Evolutionary conservation across 768 basidiomycete genomes (phyloP).

Genomic region (Suillus brevipes): DNA sequence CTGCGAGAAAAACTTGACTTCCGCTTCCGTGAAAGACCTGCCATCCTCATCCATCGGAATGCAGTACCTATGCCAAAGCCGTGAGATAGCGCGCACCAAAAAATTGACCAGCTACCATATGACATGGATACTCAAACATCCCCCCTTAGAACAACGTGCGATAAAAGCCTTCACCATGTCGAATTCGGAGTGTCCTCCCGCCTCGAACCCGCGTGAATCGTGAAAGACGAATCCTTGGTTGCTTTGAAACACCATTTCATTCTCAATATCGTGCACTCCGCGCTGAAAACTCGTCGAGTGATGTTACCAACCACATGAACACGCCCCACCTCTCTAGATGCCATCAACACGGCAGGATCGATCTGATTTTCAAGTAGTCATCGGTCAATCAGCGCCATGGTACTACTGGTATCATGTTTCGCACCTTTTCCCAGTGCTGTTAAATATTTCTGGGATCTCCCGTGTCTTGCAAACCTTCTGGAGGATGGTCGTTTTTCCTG

Average conservation of each 20-base stretch:
- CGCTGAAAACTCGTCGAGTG: background rate
- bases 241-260: background rate
- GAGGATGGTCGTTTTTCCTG: too few species aligned
- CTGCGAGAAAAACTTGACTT: background rate
- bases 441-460: too few species aligned
- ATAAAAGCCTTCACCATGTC: background rate
- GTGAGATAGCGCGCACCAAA: background rate
- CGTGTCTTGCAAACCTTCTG: too few species aligned
- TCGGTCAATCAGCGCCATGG: background rate
- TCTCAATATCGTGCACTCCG: background rate
- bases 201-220: background rate
- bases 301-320: background rate
- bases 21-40: background rate
- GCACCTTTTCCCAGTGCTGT: too few species aligned
- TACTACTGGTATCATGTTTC: too few species aligned
- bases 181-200: background rate
- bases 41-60: background rate
- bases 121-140: background rate
- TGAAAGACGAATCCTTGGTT: background rate
- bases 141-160: background rate
- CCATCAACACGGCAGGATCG: background rate
- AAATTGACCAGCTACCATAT: background rate
- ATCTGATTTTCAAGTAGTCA: constrained; percentile 7
- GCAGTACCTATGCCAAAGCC: background rate
- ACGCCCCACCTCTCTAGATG: constrained; percentile 1